These are phyloP conservation scores for Metschnikowia lochheadii DNA, from an alignment of 805 yeast genomes.

Conservation along the genomic window DNA sequence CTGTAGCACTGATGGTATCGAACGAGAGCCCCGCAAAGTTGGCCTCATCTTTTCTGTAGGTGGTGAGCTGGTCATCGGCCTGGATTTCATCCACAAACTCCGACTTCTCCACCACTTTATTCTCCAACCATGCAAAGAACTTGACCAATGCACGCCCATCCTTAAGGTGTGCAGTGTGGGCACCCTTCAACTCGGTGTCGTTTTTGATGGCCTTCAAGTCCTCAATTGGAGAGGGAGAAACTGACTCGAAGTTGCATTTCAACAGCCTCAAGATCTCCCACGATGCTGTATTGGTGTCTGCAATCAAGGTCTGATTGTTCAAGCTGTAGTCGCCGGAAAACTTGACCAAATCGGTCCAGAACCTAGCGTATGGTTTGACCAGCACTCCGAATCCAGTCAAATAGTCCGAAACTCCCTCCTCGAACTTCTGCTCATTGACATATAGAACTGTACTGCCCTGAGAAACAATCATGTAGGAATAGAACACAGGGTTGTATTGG, in stretches of 20 bases:
- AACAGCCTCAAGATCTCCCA: constrained; percentile 39
- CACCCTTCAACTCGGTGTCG: constrained; percentile 46
- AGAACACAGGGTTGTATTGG: constrained; percentile 53
- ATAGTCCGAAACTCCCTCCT: constrained; percentile 22
- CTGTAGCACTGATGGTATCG: constrained; percentile 71
- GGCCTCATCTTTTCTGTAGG: constrained; percentile 37
- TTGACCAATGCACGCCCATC: constrained; percentile 55
- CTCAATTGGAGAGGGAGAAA: constrained; percentile 39
- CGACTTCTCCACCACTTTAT: constrained; percentile 40
- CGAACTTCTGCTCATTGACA: constrained; percentile 41
- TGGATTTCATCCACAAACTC: constrained; percentile 52
- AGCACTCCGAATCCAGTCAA: constrained; percentile 24
- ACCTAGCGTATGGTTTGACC: constrained; percentile 40
- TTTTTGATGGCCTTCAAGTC: constrained; percentile 52
- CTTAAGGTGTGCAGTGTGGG: constrained; percentile 49
- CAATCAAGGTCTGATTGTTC: constrained; percentile 26
- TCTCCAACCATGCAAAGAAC: constrained; percentile 57
- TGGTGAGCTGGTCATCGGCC: constrained; percentile 48
- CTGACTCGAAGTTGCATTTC: constrained; percentile 27
- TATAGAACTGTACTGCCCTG: constrained; percentile 33
- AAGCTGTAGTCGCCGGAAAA: constrained; percentile 33
- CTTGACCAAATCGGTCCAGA: constrained; percentile 42
- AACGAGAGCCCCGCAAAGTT: constrained; percentile 63
- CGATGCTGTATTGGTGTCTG: constrained; percentile 29
- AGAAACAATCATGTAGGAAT: constrained; percentile 36